Conservation (phyloP, 176 grass and related monocot genomes). For the Aegilops bicornis region DNA sequence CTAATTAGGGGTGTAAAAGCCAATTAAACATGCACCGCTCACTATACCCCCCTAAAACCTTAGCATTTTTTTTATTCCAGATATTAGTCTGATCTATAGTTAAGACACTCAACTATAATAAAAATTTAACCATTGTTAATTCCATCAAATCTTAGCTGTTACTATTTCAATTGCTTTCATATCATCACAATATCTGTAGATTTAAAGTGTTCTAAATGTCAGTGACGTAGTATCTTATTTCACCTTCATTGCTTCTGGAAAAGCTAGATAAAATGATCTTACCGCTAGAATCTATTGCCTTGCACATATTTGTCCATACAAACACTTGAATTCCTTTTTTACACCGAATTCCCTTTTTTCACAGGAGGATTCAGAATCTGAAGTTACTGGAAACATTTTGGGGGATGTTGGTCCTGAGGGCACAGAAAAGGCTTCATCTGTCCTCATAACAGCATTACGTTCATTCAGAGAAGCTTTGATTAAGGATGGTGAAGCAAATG, state of each 20-base stretch:
- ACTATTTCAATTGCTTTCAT: too few relatives aligned
- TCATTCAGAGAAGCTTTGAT: slow-evolving; percentile 1
- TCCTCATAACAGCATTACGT: not conserved
- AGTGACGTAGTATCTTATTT: not conserved
- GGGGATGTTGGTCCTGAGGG: not conserved
- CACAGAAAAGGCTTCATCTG: not conserved
- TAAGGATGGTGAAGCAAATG: not conserved
- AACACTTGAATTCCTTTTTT: not conserved
- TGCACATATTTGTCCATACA: not conserved
- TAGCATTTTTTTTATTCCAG: not conserved
- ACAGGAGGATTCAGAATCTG: not conserved
- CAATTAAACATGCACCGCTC: not conserved
- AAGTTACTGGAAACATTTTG: not conserved
- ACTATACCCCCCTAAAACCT: not conserved
- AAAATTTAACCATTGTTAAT: too few relatives aligned
- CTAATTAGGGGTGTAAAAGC: too few relatives aligned
- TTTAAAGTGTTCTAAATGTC: not conserved
- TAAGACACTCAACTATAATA: too few relatives aligned
- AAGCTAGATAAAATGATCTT: not conserved
- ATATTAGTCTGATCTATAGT: not conserved
- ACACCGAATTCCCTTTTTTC: not conserved
- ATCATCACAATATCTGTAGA: too few relatives aligned
- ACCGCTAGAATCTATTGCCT: not conserved
- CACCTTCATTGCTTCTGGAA: not conserved
- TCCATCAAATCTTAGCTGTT: too few relatives aligned